phyloP scores from a whole-genome alignment of 2,329 filamentous ascomycete genomes.

The Scytalidium sp. region DNA sequence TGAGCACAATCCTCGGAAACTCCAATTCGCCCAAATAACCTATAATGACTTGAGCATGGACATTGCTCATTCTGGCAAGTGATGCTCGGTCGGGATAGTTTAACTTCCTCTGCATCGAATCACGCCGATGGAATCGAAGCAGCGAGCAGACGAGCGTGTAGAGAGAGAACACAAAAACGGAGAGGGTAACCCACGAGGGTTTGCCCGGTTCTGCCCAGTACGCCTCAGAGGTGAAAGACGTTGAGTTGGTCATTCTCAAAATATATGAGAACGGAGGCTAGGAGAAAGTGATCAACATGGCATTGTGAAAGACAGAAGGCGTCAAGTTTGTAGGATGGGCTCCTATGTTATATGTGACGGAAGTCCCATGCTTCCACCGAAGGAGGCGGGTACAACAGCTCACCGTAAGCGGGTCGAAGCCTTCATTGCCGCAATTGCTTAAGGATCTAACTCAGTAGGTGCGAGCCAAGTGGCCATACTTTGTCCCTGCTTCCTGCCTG shows the following conservation, averaged over 20 bases:
- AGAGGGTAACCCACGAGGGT: conserved; percentile 6
- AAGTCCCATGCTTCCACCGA: no score
- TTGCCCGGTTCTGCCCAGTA: background rate
- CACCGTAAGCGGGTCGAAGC: no score
- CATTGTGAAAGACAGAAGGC: no score
- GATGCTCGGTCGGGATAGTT: conserved; percentile 42
- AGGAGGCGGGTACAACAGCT: no score
- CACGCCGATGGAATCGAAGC: conserved; percentile 36
- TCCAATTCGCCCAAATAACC: conserved; percentile 44
- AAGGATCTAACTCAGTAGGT: no score
- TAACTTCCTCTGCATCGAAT: conserved; percentile 36
- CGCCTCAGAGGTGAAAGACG: background rate
- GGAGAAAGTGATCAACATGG: no score
- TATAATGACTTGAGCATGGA: conserved; percentile 49
- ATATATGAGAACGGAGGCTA: no score
- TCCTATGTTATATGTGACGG: no score
- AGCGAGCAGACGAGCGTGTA: conserved; percentile 17
- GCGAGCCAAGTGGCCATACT: no score
- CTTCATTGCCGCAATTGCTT: no score
- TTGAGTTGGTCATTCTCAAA: background rate
- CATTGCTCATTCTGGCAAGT: conserved; percentile 49
- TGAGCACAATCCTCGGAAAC: conserved; percentile 50
- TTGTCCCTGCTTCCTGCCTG: no score
- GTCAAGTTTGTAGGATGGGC: no score
- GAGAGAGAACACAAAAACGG: conserved; percentile 1